These are phyloP conservation scores for Fragilariopsis cylindrus DNA, from an alignment of 108 stramenopile species.

Conservation along the genomic window DNA sequence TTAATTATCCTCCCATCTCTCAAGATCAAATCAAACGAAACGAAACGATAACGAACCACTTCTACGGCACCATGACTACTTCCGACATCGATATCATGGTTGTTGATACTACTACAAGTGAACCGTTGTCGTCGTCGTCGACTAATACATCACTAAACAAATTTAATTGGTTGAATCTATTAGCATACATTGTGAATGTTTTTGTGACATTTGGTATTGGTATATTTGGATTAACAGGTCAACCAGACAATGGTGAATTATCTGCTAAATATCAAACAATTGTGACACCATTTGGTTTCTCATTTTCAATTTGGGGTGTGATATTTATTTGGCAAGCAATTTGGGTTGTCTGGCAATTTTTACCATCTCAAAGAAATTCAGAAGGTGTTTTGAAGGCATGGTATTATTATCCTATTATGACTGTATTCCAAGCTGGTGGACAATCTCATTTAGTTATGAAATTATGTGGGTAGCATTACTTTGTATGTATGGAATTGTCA, in stretches of 20 bases:
- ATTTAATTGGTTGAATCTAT: slow-evolving; percentile 55
- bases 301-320: slow-evolving; percentile 73
- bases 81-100: too few relatives aligned
- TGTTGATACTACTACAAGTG: too few relatives aligned
- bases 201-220: slow-evolving; percentile 59
- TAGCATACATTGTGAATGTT: slow-evolving; percentile 61
- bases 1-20: too few relatives aligned
- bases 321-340: slow-evolving; percentile 66
- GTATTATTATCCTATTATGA: slow-evolving; percentile 52
- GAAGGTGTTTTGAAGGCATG: slow-evolving; percentile 33
- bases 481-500: slow-evolving; percentile 59
- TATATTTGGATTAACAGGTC: slow-evolving; percentile 24
- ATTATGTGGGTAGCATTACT: slow-evolving; percentile 44
- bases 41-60: too few relatives aligned
- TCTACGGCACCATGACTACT: too few relatives aligned
- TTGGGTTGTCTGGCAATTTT: slow-evolving; percentile 54
- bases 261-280: slow-evolving; percentile 76
- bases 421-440: slow-evolving; percentile 65
- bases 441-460: slow-evolving; percentile 61
- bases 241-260: slow-evolving; percentile 49
- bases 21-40: too few relatives aligned
- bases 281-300: slow-evolving; percentile 56
- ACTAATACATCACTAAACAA: slow-evolving; percentile 10
- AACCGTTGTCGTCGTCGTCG: not conserved
- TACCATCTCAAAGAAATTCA: slow-evolving; percentile 30